phyloP scores from a whole-genome alignment of 345 rosid species.

The Linum lewisii region DNA sequence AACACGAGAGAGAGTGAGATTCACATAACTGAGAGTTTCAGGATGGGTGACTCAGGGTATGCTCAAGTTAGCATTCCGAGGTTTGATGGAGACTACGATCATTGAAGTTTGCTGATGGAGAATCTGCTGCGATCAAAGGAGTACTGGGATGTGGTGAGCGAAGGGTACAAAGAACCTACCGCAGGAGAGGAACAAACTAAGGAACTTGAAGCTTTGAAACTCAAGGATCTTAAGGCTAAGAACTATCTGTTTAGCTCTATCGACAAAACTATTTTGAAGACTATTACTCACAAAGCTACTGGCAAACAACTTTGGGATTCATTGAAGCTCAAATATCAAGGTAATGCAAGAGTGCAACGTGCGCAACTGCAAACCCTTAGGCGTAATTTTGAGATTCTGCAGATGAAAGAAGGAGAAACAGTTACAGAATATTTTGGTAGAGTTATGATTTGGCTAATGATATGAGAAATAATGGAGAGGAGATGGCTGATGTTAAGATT shows the following conservation, averaged over 20 bases:
- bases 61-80: background rate
- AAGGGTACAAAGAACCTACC: background rate
- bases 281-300: background rate
- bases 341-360: background rate
- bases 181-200: background rate
- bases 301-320: background rate
- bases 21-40: no score
- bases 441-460: background rate
- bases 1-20: no score
- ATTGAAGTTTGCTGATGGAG: conserved; percentile 2
- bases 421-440: background rate
- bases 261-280: background rate
- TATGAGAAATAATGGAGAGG: conserved; percentile 1
- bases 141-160: background rate
- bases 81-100: background rate
- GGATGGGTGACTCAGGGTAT: no score
- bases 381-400: background rate
- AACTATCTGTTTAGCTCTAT: background rate
- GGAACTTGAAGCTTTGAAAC: background rate
- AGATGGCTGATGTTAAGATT: background rate
- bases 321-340: background rate
- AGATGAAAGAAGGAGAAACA: background rate
- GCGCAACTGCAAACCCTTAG: background rate
- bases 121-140: background rate
- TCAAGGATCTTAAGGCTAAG: background rate